Percentiles rank a stretch among this genome's conserved stretches.
phyloP scores from a whole-genome alignment of 768 basidiomycete genomes.

The Xerocomus brunneocitrinus region DNA sequence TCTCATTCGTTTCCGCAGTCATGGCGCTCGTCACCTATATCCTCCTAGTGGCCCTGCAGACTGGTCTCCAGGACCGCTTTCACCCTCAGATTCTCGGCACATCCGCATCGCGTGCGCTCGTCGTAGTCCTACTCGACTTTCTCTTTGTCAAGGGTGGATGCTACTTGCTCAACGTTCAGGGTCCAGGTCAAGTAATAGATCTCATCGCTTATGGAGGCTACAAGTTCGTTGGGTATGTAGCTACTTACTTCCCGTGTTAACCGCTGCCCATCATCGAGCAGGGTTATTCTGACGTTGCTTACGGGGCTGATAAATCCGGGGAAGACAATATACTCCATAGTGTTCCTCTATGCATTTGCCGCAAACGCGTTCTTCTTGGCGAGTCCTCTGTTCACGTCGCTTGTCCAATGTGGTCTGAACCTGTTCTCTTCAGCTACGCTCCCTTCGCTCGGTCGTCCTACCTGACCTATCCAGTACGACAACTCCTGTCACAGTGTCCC shows the following conservation, averaged over 20 bases:
- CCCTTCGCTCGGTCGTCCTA: slow-evolving; percentile 85
- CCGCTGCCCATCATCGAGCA: slow-evolving; percentile 26
- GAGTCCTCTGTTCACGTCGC: slow-evolving; percentile 21
- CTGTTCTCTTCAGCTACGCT: slow-evolving; percentile 69
- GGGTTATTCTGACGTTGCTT: slow-evolving; percentile 80
- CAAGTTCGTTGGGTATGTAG: slow-evolving; percentile 88
- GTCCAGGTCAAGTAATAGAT: slow-evolving; percentile 67
- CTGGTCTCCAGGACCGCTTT: slow-evolving; percentile 79
- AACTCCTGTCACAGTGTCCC: slow-evolving; percentile 57
- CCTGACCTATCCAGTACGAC: slow-evolving; percentile 59
- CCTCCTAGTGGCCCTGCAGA: slow-evolving; percentile 78
- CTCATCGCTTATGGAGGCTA: slow-evolving; percentile 92
- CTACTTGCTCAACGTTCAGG: slow-evolving; percentile 86
- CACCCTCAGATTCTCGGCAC: slow-evolving; percentile 87
- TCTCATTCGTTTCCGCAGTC: slow-evolving; percentile 40
- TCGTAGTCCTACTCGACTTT: slow-evolving; percentile 86
- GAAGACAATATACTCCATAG: slow-evolving; percentile 56
- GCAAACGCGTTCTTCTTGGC: slow-evolving; percentile 95
- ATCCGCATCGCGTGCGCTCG: slow-evolving; percentile 77
- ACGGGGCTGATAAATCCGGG: slow-evolving; percentile 62
- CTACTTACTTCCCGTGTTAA: background rate
- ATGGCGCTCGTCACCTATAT: slow-evolving; percentile 98
- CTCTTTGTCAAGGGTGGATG: slow-evolving; percentile 86
- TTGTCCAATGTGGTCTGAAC: background rate
- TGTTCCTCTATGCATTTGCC: slow-evolving; percentile 82